phyloP scores from a whole-genome alignment of 495 filamentous ascomycete genomes.

The Polyplosphaeria fusca region DNA sequence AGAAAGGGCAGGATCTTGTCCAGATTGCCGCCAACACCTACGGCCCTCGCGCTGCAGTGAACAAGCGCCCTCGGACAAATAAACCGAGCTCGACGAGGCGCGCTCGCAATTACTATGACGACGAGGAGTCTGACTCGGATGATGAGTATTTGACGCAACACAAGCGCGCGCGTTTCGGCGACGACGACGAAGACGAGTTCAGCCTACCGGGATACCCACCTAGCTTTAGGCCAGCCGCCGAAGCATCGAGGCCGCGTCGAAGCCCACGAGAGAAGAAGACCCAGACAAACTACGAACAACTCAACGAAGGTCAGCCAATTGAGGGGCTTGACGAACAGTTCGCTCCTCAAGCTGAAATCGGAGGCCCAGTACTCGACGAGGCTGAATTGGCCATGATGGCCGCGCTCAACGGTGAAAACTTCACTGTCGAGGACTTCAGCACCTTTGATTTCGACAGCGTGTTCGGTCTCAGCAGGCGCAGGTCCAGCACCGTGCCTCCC shows the following conservation, averaged over 20 bases:
- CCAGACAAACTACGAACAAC: background rate
- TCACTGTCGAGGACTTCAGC: no score
- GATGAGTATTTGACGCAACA: background rate
- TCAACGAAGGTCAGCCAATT: background rate
- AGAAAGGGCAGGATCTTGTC: background rate
- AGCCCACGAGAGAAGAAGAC: background rate
- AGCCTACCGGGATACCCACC: background rate
- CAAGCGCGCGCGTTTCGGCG: background rate
- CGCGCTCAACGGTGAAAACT: background rate
- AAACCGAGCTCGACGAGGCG: background rate
- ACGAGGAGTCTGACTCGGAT: background rate
- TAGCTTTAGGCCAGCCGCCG: no score
- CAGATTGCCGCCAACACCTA: background rate
- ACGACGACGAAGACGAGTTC: background rate
- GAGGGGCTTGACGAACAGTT: background rate
- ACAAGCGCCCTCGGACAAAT: background rate
- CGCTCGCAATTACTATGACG: background rate
- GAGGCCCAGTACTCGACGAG: background rate
- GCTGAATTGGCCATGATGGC: background rate
- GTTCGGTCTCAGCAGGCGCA: background rate
- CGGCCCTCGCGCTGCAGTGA: background rate
- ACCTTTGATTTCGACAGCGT: no score
- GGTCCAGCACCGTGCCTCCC: background rate
- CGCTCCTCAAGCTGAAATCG: background rate
- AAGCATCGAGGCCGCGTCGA: background rate